These are phyloP conservation scores for Moesziomyces parantarcticus DNA, from an alignment of 1,284 basidiomycete species.

Conservation along the genomic window DNA sequence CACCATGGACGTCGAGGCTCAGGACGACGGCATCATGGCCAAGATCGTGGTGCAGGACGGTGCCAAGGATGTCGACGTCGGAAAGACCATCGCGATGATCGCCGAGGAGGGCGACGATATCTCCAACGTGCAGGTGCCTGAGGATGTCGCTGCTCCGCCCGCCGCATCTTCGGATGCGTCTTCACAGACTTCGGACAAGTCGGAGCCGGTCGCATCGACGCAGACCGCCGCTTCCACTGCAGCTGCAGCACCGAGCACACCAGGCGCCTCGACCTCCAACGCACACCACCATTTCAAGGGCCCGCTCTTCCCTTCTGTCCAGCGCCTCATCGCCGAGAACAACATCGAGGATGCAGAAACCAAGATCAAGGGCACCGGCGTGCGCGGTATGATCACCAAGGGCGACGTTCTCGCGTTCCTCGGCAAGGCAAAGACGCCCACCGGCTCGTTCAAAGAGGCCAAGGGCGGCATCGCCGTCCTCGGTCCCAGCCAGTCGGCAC, in stretches of 20 bases:
- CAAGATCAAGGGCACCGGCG: slow-evolving; percentile 69
- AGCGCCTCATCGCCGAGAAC: slow-evolving; percentile 63
- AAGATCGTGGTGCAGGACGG: slow-evolving; percentile 68
- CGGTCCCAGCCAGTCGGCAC: slow-evolving; percentile 43
- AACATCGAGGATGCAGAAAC: slow-evolving; percentile 62
- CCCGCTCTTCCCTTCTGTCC: slow-evolving; percentile 67
- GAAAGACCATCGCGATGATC: slow-evolving; percentile 68
- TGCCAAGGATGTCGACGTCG: slow-evolving; percentile 67
- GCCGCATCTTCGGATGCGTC: slow-evolving; percentile 13
- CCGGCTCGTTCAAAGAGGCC: slow-evolving; percentile 55
- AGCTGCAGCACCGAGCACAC: slow-evolving; percentile 25
- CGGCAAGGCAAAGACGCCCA: slow-evolving; percentile 60
- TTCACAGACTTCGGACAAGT: slow-evolving; percentile 25
- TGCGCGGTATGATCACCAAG: slow-evolving; percentile 69
- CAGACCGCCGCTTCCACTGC: slow-evolving; percentile 42
- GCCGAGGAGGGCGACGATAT: slow-evolving; percentile 70
- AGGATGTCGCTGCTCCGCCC: slow-evolving; percentile 36
- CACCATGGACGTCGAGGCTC: slow-evolving; percentile 68
- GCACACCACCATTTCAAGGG: slow-evolving; percentile 37
- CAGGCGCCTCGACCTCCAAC: slow-evolving; percentile 32
- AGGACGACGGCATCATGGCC: slow-evolving; percentile 69
- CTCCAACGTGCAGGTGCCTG: slow-evolving; percentile 60
- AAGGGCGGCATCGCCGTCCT: slow-evolving; percentile 54
- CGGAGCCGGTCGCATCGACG: slow-evolving; percentile 20
- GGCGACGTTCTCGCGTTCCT: slow-evolving; percentile 69